These are phyloP conservation scores for Saraca asoca DNA, from an alignment of 331 rosid genomes.

Conservation along the genomic window DNA sequence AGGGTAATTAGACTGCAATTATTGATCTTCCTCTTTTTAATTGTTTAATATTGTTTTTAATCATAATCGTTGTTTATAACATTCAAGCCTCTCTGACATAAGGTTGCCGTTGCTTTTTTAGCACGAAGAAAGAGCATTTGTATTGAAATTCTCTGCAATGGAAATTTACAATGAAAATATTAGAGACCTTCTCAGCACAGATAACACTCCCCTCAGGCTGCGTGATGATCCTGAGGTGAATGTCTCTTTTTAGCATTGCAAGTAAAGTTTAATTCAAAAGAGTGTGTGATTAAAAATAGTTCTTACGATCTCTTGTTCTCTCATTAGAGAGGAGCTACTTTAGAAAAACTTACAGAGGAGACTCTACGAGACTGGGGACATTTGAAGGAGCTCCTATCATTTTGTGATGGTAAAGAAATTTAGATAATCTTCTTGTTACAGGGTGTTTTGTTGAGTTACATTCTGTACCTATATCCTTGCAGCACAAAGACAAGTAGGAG, in stretches of 20 bases:
- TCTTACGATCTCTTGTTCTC: slow-evolving; percentile 40
- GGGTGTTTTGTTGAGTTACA: slow-evolving; percentile 24
- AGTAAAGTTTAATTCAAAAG: slow-evolving; percentile 14
- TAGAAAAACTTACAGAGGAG: slow-evolving; percentile 93
- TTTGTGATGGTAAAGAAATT: slow-evolving; percentile 78
- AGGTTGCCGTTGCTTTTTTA: slow-evolving; percentile 38
- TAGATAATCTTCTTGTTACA: slow-evolving; percentile 30
- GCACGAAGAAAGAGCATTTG: slow-evolving; percentile 98
- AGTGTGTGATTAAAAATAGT: slow-evolving; percentile 22
- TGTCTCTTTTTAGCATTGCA: slow-evolving; percentile 12
- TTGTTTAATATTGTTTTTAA: slow-evolving; percentile 11
- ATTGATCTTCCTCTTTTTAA: slow-evolving; percentile 21
- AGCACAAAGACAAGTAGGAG: slow-evolving; percentile 99
- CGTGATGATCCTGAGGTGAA: slow-evolving; percentile 97
- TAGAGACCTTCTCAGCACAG: slow-evolving; percentile 90
- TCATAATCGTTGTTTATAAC: neutral
- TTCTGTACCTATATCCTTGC: slow-evolving; percentile 42
- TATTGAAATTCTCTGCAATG: slow-evolving; percentile 86
- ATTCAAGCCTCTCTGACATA: slow-evolving; percentile 32
- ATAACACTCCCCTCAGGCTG: slow-evolving; percentile 80
- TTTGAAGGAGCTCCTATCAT: slow-evolving; percentile 77
- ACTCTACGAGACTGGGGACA: slow-evolving; percentile 85
- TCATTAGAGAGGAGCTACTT: slow-evolving; percentile 75
- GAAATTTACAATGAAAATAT: slow-evolving; percentile 98
- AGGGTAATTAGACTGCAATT: slow-evolving; percentile 53